Percentiles rank a stretch among this genome's conserved stretches.
These are phyloP conservation scores for Serendipita sp. DNA, from an alignment of 768 basidiomycete species.

Conservation along the genomic window DNA sequence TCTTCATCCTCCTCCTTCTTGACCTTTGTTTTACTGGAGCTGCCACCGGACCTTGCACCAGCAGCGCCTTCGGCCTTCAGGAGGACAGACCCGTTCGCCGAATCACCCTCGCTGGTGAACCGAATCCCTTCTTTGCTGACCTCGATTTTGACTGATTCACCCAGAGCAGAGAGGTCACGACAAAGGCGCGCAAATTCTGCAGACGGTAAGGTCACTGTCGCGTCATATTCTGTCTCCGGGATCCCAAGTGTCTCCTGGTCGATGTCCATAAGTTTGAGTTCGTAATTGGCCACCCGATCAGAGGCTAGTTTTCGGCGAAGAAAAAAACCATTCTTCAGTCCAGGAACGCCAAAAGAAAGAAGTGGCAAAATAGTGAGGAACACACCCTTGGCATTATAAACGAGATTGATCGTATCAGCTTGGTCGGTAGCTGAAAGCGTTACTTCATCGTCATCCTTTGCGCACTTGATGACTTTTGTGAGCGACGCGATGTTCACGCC, in stretches of 20 bases:
- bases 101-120: conserved; percentile 86
- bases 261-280: conserved; percentile 99
- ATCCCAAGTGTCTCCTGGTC: conserved; percentile 89
- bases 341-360: too few relatives aligned
- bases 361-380: conserved; percentile 1
- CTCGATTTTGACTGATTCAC: conserved; percentile 91
- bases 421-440: conserved; percentile 86
- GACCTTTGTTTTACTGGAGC: conserved; percentile 17
- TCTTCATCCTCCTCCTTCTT: conserved; percentile 18
- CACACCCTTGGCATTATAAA: conserved; percentile 78
- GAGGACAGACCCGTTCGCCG: conserved; percentile 77
- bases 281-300: conserved; percentile 93
- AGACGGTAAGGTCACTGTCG: conserved; percentile 74
- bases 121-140: conserved; percentile 91
- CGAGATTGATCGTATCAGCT: conserved; percentile 71
- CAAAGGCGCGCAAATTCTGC: conserved; percentile 85
- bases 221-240: conserved; percentile 95
- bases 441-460: conserved; percentile 87
- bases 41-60: conserved; percentile 24
- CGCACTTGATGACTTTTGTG: conserved; percentile 92
- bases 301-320: conserved; percentile 35
- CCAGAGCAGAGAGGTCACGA: conserved; percentile 74
- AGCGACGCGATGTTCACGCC: conserved; percentile 77
- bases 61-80: conserved; percentile 49
- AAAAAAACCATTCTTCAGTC: neutral